phyloP scores from a whole-genome alignment of 2,329 filamentous ascomycete species.

The Colletotrichum cereale region DNA sequence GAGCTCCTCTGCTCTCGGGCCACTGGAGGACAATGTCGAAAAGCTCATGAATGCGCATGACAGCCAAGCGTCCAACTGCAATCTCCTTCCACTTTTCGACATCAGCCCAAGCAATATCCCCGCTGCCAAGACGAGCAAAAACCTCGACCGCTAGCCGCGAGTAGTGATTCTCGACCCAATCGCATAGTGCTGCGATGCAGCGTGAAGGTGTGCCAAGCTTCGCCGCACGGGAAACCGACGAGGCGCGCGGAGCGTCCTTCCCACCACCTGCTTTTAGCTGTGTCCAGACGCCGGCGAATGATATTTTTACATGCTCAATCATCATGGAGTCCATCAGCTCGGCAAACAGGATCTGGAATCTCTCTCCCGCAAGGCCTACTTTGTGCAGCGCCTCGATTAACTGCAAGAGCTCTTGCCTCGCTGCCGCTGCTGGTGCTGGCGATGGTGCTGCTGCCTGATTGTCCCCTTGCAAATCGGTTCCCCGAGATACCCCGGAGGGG shows the following conservation, averaged over 20 bases:
- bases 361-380: conserved; percentile 77
- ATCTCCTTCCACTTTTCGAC: conserved; percentile 79
- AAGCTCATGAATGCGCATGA: conserved; percentile 76
- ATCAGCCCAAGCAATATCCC: conserved; percentile 64
- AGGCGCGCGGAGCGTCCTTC: conserved; percentile 43
- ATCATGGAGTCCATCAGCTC: conserved; percentile 77
- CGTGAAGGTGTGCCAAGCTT: conserved; percentile 56
- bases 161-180: conserved; percentile 78
- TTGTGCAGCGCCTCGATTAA: conserved; percentile 71
- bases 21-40: conserved; percentile 85
- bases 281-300: conserved; percentile 74
- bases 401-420: conserved; percentile 64
- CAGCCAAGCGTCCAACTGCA: conserved; percentile 75
- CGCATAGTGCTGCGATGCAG: conserved; percentile 69
- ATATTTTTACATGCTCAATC: conserved; percentile 70
- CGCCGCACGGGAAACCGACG: conserved; percentile 43
- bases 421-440: conserved; percentile 45
- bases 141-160: conserved; percentile 74
- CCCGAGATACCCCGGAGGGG: conserved; percentile 31
- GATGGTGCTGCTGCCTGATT: conserved; percentile 43
- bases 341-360: conserved; percentile 78
- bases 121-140: conserved; percentile 60
- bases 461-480: conserved; percentile 43
- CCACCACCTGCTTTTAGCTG: conserved; percentile 45
- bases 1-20: conserved; percentile 77